Percentiles rank a stretch among this genome's conserved stretches.
These are phyloP conservation scores for Skeletonema marinoi DNA, from an alignment of 108 stramenopile genomes.

Conservation along the genomic window DNA sequence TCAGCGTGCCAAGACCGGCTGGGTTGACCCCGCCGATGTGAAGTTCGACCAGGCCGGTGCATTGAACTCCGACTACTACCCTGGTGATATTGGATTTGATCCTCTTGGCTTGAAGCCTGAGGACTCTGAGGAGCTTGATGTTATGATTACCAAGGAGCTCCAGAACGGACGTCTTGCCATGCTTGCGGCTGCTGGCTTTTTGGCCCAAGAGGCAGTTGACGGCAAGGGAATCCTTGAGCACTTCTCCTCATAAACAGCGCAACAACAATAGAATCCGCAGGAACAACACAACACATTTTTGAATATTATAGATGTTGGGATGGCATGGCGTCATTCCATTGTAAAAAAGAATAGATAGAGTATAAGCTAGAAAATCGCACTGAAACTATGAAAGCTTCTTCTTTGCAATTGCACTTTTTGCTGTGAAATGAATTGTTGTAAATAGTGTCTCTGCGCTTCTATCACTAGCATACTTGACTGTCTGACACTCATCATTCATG, in stretches of 20 bases:
- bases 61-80: constrained; percentile 62
- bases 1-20: constrained; percentile 70
- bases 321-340: background rate
- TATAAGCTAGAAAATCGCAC: background rate
- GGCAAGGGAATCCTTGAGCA: constrained; percentile 81
- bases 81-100: constrained; percentile 88
- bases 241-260: constrained; percentile 11
- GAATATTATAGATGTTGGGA: background rate
- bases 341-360: background rate
- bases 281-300: background rate
- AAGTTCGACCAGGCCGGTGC: constrained; percentile 58
- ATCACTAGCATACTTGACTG: too few relatives aligned
- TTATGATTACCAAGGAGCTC: constrained; percentile 80
- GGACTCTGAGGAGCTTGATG: constrained; percentile 58
- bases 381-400: background rate
- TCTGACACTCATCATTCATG: too few relatives aligned
- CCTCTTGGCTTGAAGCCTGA: constrained; percentile 82
- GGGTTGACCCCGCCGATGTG: constrained; percentile 65
- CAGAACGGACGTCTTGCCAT: constrained; percentile 93
- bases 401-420: too few relatives aligned
- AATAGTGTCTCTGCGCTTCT: too few relatives aligned
- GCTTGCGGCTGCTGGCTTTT: constrained; percentile 86
- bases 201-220: constrained; percentile 84
- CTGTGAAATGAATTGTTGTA: too few relatives aligned
- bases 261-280: background rate